Evolutionary conservation across 352 stramenopile genomes (phyloP).

Genomic region (Phytopythium helicoides): DNA sequence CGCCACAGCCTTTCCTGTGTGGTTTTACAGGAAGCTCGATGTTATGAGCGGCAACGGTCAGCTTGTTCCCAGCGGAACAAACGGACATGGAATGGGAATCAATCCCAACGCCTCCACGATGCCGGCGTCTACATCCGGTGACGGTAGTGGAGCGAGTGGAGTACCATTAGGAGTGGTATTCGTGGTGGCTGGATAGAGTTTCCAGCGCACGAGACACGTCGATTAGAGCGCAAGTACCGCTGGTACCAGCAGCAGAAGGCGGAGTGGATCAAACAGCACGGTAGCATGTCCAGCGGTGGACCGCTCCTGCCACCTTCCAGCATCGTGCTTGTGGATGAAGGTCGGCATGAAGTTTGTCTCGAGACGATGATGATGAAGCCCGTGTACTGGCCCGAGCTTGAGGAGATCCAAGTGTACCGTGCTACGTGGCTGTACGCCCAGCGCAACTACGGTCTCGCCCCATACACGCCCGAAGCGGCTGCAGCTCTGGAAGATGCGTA

Average conservation of each 20-base stretch:
- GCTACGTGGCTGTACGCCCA: slow-evolving; percentile 81
- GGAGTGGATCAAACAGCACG: slow-evolving; percentile 11
- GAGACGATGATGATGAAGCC: slow-evolving; percentile 76
- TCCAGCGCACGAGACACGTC: slow-evolving; percentile 62
- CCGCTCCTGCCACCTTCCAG: slow-evolving; percentile 35
- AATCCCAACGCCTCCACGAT: slow-evolving; percentile 5
- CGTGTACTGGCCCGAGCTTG: slow-evolving; percentile 75
- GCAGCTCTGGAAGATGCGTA: slow-evolving; percentile 56
- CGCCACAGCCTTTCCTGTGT: slow-evolving; percentile 64
- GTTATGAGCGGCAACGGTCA: slow-evolving; percentile 30
- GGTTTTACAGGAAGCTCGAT: slow-evolving; percentile 79
- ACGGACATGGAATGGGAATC: slow-evolving; percentile 9
- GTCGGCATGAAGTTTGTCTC: slow-evolving; percentile 74
- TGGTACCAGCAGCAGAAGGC: slow-evolving; percentile 61
- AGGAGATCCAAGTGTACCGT: slow-evolving; percentile 65
- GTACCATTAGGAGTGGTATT: slow-evolving; percentile 19
- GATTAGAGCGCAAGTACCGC: slow-evolving; percentile 63
- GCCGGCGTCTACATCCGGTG: background rate
- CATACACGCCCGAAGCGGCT: slow-evolving; percentile 62
- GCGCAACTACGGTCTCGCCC: slow-evolving; percentile 77
- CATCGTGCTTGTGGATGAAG: slow-evolving; percentile 80
- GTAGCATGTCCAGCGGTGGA: slow-evolving; percentile 8
- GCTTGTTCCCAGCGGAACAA: slow-evolving; percentile 27
- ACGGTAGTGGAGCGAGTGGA: slow-evolving; percentile 9
- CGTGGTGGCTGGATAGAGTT: slow-evolving; percentile 71